phyloP scores from a whole-genome alignment of 208 protist species.

The Trypanosoma vivax region DNA sequence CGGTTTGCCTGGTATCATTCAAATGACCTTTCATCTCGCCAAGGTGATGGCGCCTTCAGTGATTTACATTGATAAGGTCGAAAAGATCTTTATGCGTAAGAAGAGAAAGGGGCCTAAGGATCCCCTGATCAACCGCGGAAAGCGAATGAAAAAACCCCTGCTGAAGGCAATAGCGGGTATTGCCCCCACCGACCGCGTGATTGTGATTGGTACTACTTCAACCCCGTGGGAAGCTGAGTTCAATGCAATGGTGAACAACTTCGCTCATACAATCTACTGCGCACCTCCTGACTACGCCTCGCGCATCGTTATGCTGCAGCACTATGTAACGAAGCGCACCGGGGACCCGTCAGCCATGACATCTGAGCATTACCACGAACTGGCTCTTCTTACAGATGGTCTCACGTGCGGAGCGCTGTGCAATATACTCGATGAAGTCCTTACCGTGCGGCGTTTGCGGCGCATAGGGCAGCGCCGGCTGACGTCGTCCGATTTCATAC shows the following conservation, averaged over 20 bases:
- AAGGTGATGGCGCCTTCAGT: slow-evolving; percentile 84
- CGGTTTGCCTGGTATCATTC: slow-evolving; percentile 73
- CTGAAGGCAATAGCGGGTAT: slow-evolving; percentile 70
- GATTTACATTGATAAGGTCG: slow-evolving; percentile 91
- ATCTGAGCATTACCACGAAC: slow-evolving; percentile 37
- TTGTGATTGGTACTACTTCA: slow-evolving; percentile 74
- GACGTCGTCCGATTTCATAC: slow-evolving; percentile 66
- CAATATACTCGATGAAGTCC: slow-evolving; percentile 46
- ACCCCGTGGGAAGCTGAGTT: slow-evolving; percentile 75
- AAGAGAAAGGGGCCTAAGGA: slow-evolving; percentile 60
- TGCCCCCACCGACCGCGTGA: slow-evolving; percentile 80
- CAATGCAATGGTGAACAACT: slow-evolving; percentile 45
- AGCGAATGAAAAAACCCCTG: slow-evolving; percentile 90
- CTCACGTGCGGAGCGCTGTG: slow-evolving; percentile 60
- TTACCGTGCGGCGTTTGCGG: slow-evolving; percentile 64
- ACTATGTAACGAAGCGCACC: slow-evolving; percentile 33
- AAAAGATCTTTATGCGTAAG: slow-evolving; percentile 76
- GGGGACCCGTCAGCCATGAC: slow-evolving; percentile 13
- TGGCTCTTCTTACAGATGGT: slow-evolving; percentile 73
- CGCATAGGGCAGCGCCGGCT: slow-evolving; percentile 64
- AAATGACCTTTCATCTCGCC: slow-evolving; percentile 88
- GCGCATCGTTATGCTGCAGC: slow-evolving; percentile 58
- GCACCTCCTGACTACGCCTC: slow-evolving; percentile 84
- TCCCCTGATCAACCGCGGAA: slow-evolving; percentile 52
- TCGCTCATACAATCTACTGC: slow-evolving; percentile 74